Evolutionary conservation across 495 filamentous ascomycete genomes (phyloP).

Genomic region (Aspergillus affinis): DNA sequence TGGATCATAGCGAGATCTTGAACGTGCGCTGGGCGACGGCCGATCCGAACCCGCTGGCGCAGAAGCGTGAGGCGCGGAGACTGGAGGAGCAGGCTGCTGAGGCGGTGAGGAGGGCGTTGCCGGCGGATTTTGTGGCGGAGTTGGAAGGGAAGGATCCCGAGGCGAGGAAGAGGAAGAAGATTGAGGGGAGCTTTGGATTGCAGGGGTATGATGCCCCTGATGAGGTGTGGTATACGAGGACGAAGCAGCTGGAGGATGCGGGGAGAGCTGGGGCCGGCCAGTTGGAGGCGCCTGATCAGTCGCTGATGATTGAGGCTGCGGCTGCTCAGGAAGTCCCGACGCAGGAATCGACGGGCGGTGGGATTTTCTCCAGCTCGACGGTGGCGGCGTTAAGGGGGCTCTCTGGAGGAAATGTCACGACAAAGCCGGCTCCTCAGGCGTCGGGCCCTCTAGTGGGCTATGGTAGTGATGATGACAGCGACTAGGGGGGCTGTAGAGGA

Average conservation of each 20-base stretch:
- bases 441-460: slow-evolving; percentile 77
- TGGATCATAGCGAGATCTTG: slow-evolving; percentile 87
- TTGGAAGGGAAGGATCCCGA: slow-evolving; percentile 89
- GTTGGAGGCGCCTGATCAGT: slow-evolving; percentile 45
- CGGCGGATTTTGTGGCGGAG: slow-evolving; percentile 87
- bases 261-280: slow-evolving; percentile 33
- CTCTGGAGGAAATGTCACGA: slow-evolving; percentile 41
- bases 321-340: slow-evolving; percentile 17
- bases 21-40: slow-evolving; percentile 97
- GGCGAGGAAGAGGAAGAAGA: slow-evolving; percentile 80
- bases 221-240: slow-evolving; percentile 84
- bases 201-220: slow-evolving; percentile 93
- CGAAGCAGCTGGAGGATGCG: slow-evolving; percentile 47
- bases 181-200: slow-evolving; percentile 86
- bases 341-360: slow-evolving; percentile 37
- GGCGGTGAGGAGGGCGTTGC: slow-evolving; percentile 86
- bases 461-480: slow-evolving; percentile 84
- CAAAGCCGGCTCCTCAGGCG: slow-evolving; percentile 31
- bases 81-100: slow-evolving; percentile 99
- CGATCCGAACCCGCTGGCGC: slow-evolving; percentile 93
- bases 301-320: slow-evolving; percentile 44
- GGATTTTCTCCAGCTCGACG: slow-evolving; percentile 80
- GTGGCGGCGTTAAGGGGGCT: slow-evolving; percentile 65
- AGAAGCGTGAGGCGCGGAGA: slow-evolving; percentile 83
- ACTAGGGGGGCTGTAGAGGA: slow-evolving; percentile 30